A percentile compares a stretch with the other conserved stretches of the same genome.
phyloP scores from a whole-genome alignment of 192 early-diverging fungal species.

The Podila epicladia region DNA sequence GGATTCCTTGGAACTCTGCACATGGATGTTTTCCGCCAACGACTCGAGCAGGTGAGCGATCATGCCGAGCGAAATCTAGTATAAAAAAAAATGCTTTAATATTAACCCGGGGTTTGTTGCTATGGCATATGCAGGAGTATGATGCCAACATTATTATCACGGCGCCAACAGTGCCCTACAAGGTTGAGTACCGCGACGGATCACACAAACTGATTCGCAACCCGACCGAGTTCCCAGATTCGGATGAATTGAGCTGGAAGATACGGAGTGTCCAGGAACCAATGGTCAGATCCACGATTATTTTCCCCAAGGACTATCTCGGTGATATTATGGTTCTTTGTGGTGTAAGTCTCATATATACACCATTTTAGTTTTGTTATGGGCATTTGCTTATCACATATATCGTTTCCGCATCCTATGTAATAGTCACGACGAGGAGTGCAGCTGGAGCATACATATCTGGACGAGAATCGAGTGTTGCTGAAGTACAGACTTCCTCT shows the following conservation, averaged over 20 bases:
- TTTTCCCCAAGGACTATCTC: constrained; percentile 87
- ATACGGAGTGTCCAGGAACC: constrained; percentile 85
- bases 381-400: neutral
- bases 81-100: neutral
- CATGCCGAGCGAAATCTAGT: no score
- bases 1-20: constrained; percentile 97
- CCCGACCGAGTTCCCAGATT: constrained; percentile 92
- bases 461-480: constrained; percentile 87
- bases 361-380: no score
- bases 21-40: constrained; percentile 98
- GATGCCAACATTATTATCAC: constrained; percentile 92
- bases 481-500: constrained; percentile 90
- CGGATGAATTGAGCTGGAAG: constrained; percentile 67
- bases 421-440: constrained; percentile 79
- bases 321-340: constrained; percentile 81
- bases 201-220: constrained; percentile 70
- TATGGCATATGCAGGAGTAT: constrained; percentile 75
- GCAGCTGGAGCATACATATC: constrained; percentile 85
- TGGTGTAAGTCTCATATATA: constrained; percentile 53
- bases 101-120: neutral
- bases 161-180: constrained; percentile 92
- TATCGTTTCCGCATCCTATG: no score
- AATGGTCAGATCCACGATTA: constrained; percentile 90
- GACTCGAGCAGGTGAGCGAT: constrained; percentile 76
- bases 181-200: constrained; percentile 64